Evolutionary conservation across 805 yeast genomes (phyloP).

Genomic region (Barnettozyma salicaria): DNA sequence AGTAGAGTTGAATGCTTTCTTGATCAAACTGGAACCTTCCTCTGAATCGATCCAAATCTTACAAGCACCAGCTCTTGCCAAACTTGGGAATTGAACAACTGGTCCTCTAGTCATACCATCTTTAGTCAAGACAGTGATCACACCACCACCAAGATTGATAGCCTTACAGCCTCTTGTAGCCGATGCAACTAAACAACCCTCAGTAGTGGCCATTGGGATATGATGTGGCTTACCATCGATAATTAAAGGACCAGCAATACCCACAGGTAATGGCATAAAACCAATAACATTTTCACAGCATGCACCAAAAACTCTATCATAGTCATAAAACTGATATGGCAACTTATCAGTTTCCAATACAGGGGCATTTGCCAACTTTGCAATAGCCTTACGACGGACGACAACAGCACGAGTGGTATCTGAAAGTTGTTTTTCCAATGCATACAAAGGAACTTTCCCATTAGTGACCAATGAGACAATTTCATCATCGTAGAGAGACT

Average conservation of each 20-base stretch:
- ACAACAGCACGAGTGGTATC: conserved; percentile 90
- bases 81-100: conserved; percentile 81
- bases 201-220: conserved; percentile 99
- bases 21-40: conserved; percentile 79
- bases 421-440: conserved; percentile 84
- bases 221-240: conserved; percentile 86
- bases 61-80: conserved; percentile 87
- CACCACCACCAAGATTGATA: conserved; percentile 96
- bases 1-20: conserved; percentile 90
- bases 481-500: conserved; percentile 64
- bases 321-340: conserved; percentile 82
- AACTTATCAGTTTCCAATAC: conserved; percentile 62
- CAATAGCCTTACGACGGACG: conserved; percentile 89
- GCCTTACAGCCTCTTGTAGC: conserved; percentile 99
- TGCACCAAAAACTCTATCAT: conserved; percentile 95
- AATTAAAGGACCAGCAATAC: conserved; percentile 94
- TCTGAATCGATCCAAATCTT: conserved; percentile 94
- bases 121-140: conserved; percentile 78
- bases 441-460: conserved; percentile 86
- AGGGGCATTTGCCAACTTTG: conserved; percentile 76
- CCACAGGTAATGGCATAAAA: conserved; percentile 92
- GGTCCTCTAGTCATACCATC: conserved; percentile 99
- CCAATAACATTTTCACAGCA: conserved; percentile 99
- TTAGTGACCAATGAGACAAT: conserved; percentile 60
- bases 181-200: conserved; percentile 97